Percentiles rank a stretch among this genome's conserved stretches.
Evolutionary conservation across 1,139 yeast species (phyloP).

Genomic region (Magnusiomyces suaveolens): DNA sequence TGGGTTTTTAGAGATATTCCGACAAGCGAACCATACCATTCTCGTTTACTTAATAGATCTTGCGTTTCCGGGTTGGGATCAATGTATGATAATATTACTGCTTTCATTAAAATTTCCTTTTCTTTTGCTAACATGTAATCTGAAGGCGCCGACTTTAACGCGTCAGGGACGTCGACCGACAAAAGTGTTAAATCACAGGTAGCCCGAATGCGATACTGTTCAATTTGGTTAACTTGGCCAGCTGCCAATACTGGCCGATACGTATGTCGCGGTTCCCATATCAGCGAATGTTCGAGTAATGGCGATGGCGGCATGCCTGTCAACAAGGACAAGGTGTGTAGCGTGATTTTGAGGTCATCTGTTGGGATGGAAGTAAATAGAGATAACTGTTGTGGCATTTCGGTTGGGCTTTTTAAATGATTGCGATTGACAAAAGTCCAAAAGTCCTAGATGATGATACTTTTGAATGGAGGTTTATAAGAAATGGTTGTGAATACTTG

Average conservation of each 20-base stretch:
- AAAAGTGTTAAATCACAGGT: slow-evolving; percentile 12
- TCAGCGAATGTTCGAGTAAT: slow-evolving; percentile 23
- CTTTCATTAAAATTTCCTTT: not conserved
- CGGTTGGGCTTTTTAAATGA: too few relatives aligned
- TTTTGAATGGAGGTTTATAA: not conserved
- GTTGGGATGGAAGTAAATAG: slow-evolving; percentile 27
- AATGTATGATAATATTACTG: not conserved
- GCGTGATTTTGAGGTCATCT: slow-evolving; percentile 27
- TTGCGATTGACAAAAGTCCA: not conserved
- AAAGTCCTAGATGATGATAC: not conserved
- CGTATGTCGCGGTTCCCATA: slow-evolving; percentile 29
- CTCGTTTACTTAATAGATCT: not conserved
- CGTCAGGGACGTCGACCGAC: not conserved
- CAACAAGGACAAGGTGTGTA: slow-evolving; percentile 30
- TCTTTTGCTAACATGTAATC: not conserved
- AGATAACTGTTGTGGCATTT: slow-evolving; percentile 34
- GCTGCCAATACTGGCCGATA: slow-evolving; percentile 27
- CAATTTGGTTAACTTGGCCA: slow-evolving; percentile 31
- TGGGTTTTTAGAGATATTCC: too few relatives aligned
- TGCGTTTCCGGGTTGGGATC: not conserved
- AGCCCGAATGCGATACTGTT: slow-evolving; percentile 30
- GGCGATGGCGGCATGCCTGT: slow-evolving; percentile 31
- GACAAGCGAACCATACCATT: not conserved
- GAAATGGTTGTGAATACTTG: too few relatives aligned
- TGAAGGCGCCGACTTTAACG: not conserved